Evolutionary conservation across 2,329 filamentous ascomycete genomes (phyloP), one percentile per base, ranked within the genome.

Genomic region (Chaetomiaceae sp.): DNA sequence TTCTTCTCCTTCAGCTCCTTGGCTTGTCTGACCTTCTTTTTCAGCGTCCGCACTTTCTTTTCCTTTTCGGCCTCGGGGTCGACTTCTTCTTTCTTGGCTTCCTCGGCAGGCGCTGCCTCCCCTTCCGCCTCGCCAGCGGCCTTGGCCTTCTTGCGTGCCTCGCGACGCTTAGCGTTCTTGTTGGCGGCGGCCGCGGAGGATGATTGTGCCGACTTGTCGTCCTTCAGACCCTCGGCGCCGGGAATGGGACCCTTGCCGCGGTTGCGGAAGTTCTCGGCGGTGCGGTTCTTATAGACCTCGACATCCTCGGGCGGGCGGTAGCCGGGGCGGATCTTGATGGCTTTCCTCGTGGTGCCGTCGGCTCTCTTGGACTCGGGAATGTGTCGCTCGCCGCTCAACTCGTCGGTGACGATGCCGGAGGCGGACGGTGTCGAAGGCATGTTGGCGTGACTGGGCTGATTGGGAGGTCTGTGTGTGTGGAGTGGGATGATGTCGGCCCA

Each of bases 291-390:
- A 79, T 99, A 99, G 40, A 96, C 77, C 65, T 96, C 90, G 57
- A 97, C 86, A 69, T 99, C 93, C 71, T 99, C 93, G 0, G 91
- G 89, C 1, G 93, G 95, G 30, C 85, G 84, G 70, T 96, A 99
- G 48, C 93, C 95, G 0, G 93, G 92, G 25, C 89, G 83, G 55
- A 99, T 89, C 64, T 89, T 89, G 66, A 97, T 97, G 63, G 96
- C 92, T 65, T 88, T 95, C 50, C 93, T 83, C n/a, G 88, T 88
- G 44, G 86, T 89, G 51, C 93, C 93, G 66, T 99, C 93, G 20
- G 93, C 73, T 48, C 95, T 86, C 38, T 82, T 74, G 0, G 92
- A 97, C 38, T 91, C 81, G 21, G 93, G 93, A 51, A 99, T 97
- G 61, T 90, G 85, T 39, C 91, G 87, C 65, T 90, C 82, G 65